Base-by-base conservation (phyloP, 176 grass and related monocot genomes). In the Pharus latifolius region DNA sequence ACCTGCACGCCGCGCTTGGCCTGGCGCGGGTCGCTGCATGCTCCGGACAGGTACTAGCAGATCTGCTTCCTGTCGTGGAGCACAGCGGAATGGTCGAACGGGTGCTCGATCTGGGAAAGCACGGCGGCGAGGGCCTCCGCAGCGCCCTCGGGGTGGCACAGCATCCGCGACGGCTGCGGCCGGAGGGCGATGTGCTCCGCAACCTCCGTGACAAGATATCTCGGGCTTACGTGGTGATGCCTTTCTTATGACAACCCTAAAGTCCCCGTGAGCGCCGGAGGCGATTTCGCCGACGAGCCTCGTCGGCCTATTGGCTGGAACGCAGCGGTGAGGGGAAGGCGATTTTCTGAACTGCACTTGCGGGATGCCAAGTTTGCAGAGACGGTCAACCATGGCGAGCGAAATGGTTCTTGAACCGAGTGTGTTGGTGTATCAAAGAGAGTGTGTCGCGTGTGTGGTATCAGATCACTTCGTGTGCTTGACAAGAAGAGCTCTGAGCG, bases 191-290 rank as follows among this genome's bases (percentile, higher is more conserved):
- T 81, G 60, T 81, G 50, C 20, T 66, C 41, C 1, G 53, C 43
- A 2, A 82, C 70, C 71, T 52, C 41, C 52, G 31, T n/a, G 0
- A 57, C 33, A 25, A 75, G 41, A 3, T 3, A 4, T 13, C 5
- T 4, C 2, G 30, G 30, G 16, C 13, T 28, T 10, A 22, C 32
- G 12, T 61, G 80, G 29, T 75, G 60, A 18, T 75, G 63, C 4
- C 70, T 40, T n/a, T 3, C 71, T 27, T 24, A 82, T 32, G 45
- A 82, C 19, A 26, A 75, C 19, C 25, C 80, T 31, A 2, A 69
- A 25, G 25, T 75, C 53, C 0, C 53, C 62, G 57, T 44, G 32
- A 82, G 14, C 32, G 53, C 53, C 0, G 62, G 43, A 0, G 60
- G 12, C 0, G 63, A 3, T 24, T 63, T 14, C 4, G 1, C 12